Base-by-base conservation (phyloP, 2,329 filamentous ascomycete genomes). In the Diaporthe ilicicola region DNA sequence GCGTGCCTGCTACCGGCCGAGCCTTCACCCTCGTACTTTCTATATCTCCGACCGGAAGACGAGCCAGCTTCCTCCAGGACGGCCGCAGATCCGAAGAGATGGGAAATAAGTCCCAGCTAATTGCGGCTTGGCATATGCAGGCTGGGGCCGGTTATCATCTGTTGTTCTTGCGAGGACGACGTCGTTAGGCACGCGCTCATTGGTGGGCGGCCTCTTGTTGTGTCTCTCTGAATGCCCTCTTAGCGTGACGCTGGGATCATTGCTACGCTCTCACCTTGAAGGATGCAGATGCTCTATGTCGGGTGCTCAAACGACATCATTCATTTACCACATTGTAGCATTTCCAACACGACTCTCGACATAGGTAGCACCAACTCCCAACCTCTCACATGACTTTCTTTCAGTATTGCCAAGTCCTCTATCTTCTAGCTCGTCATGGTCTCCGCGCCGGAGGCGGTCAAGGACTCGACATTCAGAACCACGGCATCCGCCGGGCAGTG, bases 401-500 rank as follows among this genome's bases (percentile, higher is more conserved):
- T 68, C 53, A 39, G 55, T 56, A 67, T 56, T 70, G 69, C 69
- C 69, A 67, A 70, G 61, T 67, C 69, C 44, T 67, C 42, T 55
- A 51, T 56, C 10, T 48, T 61, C 61, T 70, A 67, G 42, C 62
- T 70, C 29, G 44, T 39, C 54, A 50, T 22, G 39, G 24, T 67
- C 62, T 59, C 61, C 61, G 39, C 61, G 62, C 53, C 54, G 50
- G 51, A 56, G 48, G 61, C 62, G 69, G 69, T 67, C 69, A 34
- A 51, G 54, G 51, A 66, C 68, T 51, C n/a, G 59, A 44, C n/a
- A 17, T 56, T 37, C 15, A 59, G 51, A 70, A 19, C 34, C 27
- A 39, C 65, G 42, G 51, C 24, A 67, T 55, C 66, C 42, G 42
- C 67, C 55, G 54, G 44, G 54, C 27, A 46, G 44, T 61, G 44